A percentile compares a stretch with the other conserved stretches of the same genome.
phyloP scores from a whole-genome alignment of 495 filamentous ascomycete species.

The Xylaria telfairii region DNA sequence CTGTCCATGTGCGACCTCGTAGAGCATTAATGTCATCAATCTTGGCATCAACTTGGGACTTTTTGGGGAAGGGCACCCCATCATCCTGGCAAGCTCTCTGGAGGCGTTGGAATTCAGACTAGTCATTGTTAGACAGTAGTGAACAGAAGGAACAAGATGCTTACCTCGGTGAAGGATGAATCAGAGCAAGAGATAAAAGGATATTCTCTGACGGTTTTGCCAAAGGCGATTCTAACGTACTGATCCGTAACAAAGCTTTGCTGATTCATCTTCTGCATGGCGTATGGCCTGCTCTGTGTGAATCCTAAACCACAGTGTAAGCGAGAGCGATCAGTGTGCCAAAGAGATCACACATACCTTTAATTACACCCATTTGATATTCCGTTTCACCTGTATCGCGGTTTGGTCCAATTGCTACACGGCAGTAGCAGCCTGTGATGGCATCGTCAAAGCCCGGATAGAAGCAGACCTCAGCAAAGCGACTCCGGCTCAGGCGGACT shows the following conservation, averaged over 20 bases:
- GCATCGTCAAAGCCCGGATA: slow-evolving; percentile 85
- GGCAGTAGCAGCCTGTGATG: slow-evolving; percentile 78
- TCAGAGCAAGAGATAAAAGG: slow-evolving; percentile 87
- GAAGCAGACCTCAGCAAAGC: slow-evolving; percentile 87
- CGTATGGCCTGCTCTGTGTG: slow-evolving; percentile 77
- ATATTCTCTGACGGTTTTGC: slow-evolving; percentile 76
- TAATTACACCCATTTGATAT: slow-evolving; percentile 87
- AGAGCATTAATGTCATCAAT: slow-evolving; percentile 81
- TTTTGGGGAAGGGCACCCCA: slow-evolving; percentile 71
- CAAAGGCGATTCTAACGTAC: slow-evolving; percentile 75
- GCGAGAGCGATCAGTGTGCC: slow-evolving; percentile 20
- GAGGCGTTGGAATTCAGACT: slow-evolving; percentile 86
- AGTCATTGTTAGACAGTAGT: slow-evolving; percentile 35
- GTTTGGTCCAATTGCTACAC: slow-evolving; percentile 79
- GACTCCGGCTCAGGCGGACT: slow-evolving; percentile 77
- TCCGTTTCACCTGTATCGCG: slow-evolving; percentile 68
- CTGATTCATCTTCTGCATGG: slow-evolving; percentile 71
- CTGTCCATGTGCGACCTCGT: slow-evolving; percentile 78
- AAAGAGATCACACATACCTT: slow-evolving; percentile 58
- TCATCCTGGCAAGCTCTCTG: slow-evolving; percentile 75
- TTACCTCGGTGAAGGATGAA: slow-evolving; percentile 73
- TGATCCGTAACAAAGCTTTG: slow-evolving; percentile 76
- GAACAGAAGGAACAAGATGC: slow-evolving; percentile 28
- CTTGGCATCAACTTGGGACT: slow-evolving; percentile 68
- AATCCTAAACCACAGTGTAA: slow-evolving; percentile 65